phyloP scores from a whole-genome alignment of 2,329 filamentous ascomycete genomes.

The Pseudocercospora vitis region DNA sequence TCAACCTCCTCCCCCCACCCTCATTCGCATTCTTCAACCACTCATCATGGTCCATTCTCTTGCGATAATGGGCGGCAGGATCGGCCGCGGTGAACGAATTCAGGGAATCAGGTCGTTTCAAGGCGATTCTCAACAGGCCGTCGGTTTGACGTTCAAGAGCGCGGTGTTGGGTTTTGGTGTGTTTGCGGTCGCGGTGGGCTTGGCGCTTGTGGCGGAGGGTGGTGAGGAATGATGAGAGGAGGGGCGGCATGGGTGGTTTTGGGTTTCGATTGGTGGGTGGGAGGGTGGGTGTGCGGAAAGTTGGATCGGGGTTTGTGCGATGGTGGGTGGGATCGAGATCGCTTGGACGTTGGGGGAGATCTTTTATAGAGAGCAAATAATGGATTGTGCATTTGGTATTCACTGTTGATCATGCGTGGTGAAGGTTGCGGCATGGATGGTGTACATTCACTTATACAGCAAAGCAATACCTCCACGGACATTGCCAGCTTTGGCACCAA shows the following conservation, averaged over 20 bases:
- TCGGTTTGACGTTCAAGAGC: conserved; percentile 14
- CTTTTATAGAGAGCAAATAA: neutral
- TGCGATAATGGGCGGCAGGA: conserved; percentile 8
- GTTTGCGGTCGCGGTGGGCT: conserved; percentile 3
- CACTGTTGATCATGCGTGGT: too few species aligned
- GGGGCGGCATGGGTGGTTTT: neutral
- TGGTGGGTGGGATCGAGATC: neutral
- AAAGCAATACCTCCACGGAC: too few species aligned
- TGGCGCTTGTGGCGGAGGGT: neutral
- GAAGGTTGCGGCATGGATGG: too few species aligned
- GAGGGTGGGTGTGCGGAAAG: neutral
- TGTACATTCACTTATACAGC: too few species aligned
- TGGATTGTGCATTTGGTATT: neutral
- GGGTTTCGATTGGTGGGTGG: neutral
- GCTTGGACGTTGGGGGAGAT: neutral
- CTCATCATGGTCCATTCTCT: conserved; percentile 1
- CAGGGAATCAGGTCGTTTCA: conserved; percentile 11
- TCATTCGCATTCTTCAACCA: neutral
- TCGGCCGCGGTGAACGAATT: conserved; percentile 14
- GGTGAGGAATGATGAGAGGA: neutral
- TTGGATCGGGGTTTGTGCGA: neutral
- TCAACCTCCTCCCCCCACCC: neutral
- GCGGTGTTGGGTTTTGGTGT: neutral
- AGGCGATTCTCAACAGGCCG: conserved; percentile 13
- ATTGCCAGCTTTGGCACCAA: too few species aligned